Percentiles rank a stretch among this genome's conserved stretches.
Evolutionary conservation across 176 grass and related monocot genomes (phyloP).

Genomic region (Carex pumila): DNA sequence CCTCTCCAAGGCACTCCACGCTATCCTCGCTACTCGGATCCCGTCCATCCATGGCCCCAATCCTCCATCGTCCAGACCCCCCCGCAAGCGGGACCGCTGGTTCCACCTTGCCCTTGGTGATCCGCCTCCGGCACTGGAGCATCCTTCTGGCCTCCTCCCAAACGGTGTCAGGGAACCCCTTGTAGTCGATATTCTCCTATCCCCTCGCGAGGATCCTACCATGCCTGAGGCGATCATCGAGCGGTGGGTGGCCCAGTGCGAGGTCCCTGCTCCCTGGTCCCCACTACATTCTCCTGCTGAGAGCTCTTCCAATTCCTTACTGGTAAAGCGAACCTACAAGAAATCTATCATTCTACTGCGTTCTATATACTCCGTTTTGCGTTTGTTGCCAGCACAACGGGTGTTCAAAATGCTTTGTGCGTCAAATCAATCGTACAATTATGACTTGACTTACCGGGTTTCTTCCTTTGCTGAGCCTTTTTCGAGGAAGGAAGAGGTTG

Average conservation of each 20-base stretch:
- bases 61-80: background rate
- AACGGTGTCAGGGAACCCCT: constrained; percentile 33
- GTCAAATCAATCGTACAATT: constrained; percentile 72
- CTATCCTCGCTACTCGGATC: constrained; percentile 57
- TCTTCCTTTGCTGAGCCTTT: constrained; percentile 63
- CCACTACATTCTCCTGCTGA: constrained; percentile 22
- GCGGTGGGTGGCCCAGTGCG: constrained; percentile 66
- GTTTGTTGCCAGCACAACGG: constrained; percentile 66
- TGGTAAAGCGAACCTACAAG: constrained; percentile 69
- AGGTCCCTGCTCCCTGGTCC: constrained; percentile 35
- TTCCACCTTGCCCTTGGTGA: constrained; percentile 68
- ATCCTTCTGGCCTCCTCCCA: constrained; percentile 25
- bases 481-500: constrained; percentile 54
- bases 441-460: constrained; percentile 63
- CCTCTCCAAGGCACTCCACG: constrained; percentile 79
- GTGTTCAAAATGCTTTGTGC: constrained; percentile 64
- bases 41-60: constrained; percentile 33
- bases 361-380: constrained; percentile 55
- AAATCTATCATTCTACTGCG: constrained; percentile 61
- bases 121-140: constrained; percentile 42
- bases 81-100: constrained; percentile 54
- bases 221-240: constrained; percentile 45
- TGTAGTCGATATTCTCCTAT: constrained; percentile 49
- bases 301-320: constrained; percentile 27
- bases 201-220: constrained; percentile 22